These are phyloP conservation scores for Saraca asoca DNA, from an alignment of 331 rosid genomes.

Conservation along the genomic window DNA sequence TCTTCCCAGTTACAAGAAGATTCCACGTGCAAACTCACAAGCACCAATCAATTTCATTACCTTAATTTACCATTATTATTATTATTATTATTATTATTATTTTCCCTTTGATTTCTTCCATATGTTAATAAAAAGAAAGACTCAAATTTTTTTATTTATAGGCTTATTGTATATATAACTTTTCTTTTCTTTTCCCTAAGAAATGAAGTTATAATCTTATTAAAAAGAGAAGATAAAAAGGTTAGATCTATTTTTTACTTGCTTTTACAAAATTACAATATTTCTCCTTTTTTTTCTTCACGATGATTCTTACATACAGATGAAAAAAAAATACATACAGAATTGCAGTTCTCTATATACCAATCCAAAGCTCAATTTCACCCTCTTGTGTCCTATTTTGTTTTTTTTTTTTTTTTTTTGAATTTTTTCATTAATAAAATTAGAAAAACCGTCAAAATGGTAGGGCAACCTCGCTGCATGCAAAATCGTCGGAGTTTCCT, in stretches of 20 bases:
- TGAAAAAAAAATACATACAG: conserved; percentile 43
- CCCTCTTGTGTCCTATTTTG: conserved; percentile 18
- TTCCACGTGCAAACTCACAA: neutral
- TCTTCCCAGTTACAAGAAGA: conserved; percentile 24
- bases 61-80: too few relatives aligned
- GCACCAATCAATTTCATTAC: too few relatives aligned
- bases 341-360: conserved; percentile 51
- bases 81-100: too few relatives aligned
- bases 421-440: conserved; percentile 28
- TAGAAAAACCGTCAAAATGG: conserved; percentile 53
- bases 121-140: too few relatives aligned
- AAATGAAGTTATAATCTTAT: too few relatives aligned
- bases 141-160: too few relatives aligned
- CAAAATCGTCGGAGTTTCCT: conserved; percentile 81
- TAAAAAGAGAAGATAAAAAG: neutral
- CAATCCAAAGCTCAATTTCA: conserved; percentile 32
- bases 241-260: conserved; percentile 2
- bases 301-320: conserved; percentile 53
- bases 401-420: too few relatives aligned
- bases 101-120: too few relatives aligned
- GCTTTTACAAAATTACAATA: too few relatives aligned
- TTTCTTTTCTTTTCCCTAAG: too few relatives aligned
- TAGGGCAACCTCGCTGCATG: conserved; percentile 69
- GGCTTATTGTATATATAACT: too few relatives aligned
- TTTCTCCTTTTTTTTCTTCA: conserved; percentile 16